Conservation (phyloP, 306 rosid species). For the Adenanthera pavonina region DNA sequence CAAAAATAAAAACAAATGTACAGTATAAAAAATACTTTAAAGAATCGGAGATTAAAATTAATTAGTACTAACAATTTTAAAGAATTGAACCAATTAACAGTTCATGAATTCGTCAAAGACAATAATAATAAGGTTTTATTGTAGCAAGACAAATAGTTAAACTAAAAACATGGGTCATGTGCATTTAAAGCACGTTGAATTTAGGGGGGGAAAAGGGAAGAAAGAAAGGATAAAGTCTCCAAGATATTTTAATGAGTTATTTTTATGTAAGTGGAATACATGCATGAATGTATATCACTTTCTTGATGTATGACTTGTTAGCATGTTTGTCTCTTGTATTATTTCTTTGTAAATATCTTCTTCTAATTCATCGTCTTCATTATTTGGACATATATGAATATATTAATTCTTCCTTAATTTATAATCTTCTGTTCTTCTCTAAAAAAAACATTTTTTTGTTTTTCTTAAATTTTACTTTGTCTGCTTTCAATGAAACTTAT, state of each 20-base stretch:
- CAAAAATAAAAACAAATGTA: too few species aligned
- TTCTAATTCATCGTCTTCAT: background rate
- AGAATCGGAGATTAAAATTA: too few species aligned
- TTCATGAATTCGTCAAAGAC: too few species aligned
- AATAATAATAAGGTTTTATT: too few species aligned
- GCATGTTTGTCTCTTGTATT: background rate
- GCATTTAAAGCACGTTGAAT: background rate
- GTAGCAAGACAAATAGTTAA: background rate
- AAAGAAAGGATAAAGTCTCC: background rate
- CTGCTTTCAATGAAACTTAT: background rate
- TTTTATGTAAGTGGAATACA: background rate
- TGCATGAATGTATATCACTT: background rate
- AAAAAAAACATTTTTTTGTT: too few species aligned
- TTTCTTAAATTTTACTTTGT: background rate
- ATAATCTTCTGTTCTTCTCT: background rate
- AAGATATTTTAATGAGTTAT: background rate
- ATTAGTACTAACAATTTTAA: too few species aligned
- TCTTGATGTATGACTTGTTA: background rate
- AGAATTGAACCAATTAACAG: too few species aligned
- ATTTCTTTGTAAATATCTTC: constrained; percentile 5
- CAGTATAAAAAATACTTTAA: too few species aligned
- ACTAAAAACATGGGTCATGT: background rate
- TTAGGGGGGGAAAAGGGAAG: background rate
- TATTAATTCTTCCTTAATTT: background rate
- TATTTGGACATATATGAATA: background rate